phyloP scores from a whole-genome alignment of 805 yeast species.

The Candida lessepsii region DNA sequence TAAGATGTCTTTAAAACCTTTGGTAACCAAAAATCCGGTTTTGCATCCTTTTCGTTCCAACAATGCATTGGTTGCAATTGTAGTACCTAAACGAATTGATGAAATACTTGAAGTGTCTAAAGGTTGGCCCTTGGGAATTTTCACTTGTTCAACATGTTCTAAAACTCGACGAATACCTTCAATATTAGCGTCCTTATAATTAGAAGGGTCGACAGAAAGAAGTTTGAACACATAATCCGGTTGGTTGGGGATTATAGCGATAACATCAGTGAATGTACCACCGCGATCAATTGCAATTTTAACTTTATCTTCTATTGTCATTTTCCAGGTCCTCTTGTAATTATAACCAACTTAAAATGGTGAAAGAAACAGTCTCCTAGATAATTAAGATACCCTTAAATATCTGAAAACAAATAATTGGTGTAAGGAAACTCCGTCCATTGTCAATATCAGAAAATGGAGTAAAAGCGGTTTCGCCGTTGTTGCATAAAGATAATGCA shows the following conservation, averaged over 20 bases:
- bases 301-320: slow-evolving; percentile 5
- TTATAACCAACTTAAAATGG: no score
- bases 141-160: slow-evolving; percentile 13
- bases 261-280: slow-evolving; percentile 26
- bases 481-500: neutral
- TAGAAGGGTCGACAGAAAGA: slow-evolving; percentile 20
- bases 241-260: slow-evolving; percentile 44
- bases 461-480: slow-evolving; percentile 5
- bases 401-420: no score
- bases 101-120: slow-evolving; percentile 18
- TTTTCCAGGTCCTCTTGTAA: no score
- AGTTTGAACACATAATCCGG: slow-evolving; percentile 56
- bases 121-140: slow-evolving; percentile 24
- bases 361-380: no score
- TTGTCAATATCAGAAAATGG: no score
- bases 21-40: slow-evolving; percentile 19
- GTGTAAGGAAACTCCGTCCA: neutral
- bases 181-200: slow-evolving; percentile 20
- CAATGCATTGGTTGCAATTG: slow-evolving; percentile 27
- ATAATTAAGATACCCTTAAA: no score
- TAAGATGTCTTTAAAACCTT: slow-evolving; percentile 21
- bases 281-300: slow-evolving; percentile 25
- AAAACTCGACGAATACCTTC: slow-evolving; percentile 22
- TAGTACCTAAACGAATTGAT: slow-evolving; percentile 28
- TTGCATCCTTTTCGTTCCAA: slow-evolving; percentile 23